Percentiles rank a stretch among this genome's conserved stretches.
Conservation (phyloP, 106 monocot genomes). For the Agapanthus africanus region DNA sequence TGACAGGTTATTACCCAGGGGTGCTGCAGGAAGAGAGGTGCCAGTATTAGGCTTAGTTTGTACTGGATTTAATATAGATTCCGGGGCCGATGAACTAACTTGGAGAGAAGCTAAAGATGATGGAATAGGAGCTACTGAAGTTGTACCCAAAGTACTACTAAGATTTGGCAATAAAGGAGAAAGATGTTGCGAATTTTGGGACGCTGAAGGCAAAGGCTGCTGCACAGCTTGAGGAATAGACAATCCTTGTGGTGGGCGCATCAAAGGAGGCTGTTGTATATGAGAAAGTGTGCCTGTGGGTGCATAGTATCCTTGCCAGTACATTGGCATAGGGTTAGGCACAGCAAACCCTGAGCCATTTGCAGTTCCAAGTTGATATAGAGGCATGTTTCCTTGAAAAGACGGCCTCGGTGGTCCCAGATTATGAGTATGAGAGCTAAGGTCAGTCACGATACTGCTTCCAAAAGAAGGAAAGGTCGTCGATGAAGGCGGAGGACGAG, state of each 20-base stretch:
- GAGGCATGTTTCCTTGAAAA: slow-evolving; percentile 55
- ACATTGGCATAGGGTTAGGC: slow-evolving; percentile 57
- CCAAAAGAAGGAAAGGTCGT: slow-evolving; percentile 26
- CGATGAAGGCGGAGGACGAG: slow-evolving; percentile 43
- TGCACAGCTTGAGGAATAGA: slow-evolving; percentile 33
- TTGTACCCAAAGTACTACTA: slow-evolving; percentile 19
- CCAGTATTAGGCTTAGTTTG: slow-evolving; percentile 22
- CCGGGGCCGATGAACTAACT: slow-evolving; percentile 11
- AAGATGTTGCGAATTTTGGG: slow-evolving; percentile 9
- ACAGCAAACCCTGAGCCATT: slow-evolving; percentile 15
- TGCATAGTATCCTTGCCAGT: slow-evolving; percentile 74
- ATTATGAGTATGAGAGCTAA: slow-evolving; percentile 32
- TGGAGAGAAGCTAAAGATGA: slow-evolving; percentile 19
- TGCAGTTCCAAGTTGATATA: slow-evolving; percentile 63
- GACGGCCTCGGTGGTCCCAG: slow-evolving; percentile 42
- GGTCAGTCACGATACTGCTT: slow-evolving; percentile 34
- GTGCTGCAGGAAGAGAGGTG: neutral
- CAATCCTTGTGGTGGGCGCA: slow-evolving; percentile 52
- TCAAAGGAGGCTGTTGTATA: slow-evolving; percentile 49
- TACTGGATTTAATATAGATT: slow-evolving; percentile 12
- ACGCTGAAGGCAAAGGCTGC: slow-evolving; percentile 39
- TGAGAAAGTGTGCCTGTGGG: slow-evolving; percentile 46
- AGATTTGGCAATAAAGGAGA: slow-evolving; percentile 14
- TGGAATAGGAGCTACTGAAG: slow-evolving; percentile 18
- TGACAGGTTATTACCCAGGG: neutral